These are phyloP conservation scores for Penicillium sp. DNA, from an alignment of 2,329 filamentous ascomycete species.

Conservation along the genomic window DNA sequence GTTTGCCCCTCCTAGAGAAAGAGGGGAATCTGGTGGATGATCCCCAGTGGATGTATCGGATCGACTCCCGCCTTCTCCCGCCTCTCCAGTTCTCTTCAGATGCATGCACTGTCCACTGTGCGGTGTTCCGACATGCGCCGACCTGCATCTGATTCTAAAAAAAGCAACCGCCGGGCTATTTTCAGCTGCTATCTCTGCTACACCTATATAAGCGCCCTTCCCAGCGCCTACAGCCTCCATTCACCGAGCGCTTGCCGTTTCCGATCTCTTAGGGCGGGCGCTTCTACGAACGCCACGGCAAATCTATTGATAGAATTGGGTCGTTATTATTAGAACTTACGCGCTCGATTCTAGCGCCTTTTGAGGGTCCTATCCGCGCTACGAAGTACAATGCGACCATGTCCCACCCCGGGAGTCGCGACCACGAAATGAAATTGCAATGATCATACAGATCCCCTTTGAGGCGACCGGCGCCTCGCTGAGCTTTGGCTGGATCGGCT, in stretches of 20 bases:
- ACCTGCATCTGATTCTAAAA: slow-evolving; percentile 12
- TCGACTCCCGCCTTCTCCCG: slow-evolving; percentile 3
- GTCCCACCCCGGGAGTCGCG: background rate
- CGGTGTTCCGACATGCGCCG: slow-evolving; percentile 12
- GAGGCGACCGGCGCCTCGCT: slow-evolving; percentile 1
- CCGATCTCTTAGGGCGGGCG: background rate
- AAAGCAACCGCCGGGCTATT: slow-evolving; percentile 9
- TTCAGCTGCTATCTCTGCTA: background rate
- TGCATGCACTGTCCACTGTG: slow-evolving; percentile 3
- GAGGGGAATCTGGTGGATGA: background rate
- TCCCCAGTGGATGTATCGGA: slow-evolving; percentile 13
- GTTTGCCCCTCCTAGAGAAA: background rate
- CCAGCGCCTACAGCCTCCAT: slow-evolving; percentile 13
- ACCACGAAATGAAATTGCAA: background rate
- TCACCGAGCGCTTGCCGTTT: background rate
- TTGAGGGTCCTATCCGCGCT: background rate
- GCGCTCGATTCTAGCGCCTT: background rate
- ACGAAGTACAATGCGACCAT: background rate
- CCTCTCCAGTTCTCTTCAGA: background rate
- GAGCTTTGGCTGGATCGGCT: background rate
- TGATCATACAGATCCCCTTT: background rate
- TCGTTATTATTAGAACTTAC: background rate
- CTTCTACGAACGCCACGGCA: background rate
- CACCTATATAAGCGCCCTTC: slow-evolving; percentile 22
- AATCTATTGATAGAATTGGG: slow-evolving; percentile 10